These are phyloP conservation scores for Odontarrhena argentea DNA, from an alignment of 345 rosid genomes.

Conservation along the genomic window DNA sequence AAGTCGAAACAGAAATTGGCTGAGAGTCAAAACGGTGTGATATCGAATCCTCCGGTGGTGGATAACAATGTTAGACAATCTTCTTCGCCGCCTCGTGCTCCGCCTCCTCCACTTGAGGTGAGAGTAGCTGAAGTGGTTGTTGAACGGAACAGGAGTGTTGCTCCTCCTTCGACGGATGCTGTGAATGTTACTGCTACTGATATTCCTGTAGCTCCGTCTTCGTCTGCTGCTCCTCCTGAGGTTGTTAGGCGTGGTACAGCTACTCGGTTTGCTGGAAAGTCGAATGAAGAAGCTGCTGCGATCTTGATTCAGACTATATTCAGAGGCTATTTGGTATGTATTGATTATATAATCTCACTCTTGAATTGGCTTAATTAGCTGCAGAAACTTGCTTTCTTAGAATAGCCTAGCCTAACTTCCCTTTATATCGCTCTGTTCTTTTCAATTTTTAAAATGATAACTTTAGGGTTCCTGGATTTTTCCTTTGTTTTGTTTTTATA, in stretches of 20 bases:
- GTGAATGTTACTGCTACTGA: conserved; percentile 44
- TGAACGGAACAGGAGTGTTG: conserved; percentile 45
- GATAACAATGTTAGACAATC: conserved; percentile 35
- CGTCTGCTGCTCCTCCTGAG: conserved; percentile 47
- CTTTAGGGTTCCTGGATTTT: neutral
- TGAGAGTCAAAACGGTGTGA: conserved; percentile 44
- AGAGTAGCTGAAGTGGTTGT: conserved; percentile 48
- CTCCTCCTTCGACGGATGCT: conserved; percentile 40
- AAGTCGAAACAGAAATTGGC: conserved; percentile 36
- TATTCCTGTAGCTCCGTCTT: conserved; percentile 36
- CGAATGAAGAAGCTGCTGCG: conserved; percentile 80
- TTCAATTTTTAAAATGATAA: neutral
- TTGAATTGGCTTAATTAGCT: neutral
- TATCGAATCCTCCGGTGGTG: conserved; percentile 40
- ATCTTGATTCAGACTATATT: conserved; percentile 85
- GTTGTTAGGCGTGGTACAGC: conserved; percentile 41
- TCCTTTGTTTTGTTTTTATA: neutral
- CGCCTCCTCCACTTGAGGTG: conserved; percentile 56
- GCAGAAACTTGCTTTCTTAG: neutral
- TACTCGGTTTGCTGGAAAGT: conserved; percentile 58
- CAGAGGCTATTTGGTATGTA: conserved; percentile 76
- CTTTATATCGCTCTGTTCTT: neutral
- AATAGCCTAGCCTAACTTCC: neutral
- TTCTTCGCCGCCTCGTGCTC: conserved; percentile 44
- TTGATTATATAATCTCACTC: neutral